phyloP scores from a whole-genome alignment of 208 protist species.

The Trypanosoma boissoni region DNA sequence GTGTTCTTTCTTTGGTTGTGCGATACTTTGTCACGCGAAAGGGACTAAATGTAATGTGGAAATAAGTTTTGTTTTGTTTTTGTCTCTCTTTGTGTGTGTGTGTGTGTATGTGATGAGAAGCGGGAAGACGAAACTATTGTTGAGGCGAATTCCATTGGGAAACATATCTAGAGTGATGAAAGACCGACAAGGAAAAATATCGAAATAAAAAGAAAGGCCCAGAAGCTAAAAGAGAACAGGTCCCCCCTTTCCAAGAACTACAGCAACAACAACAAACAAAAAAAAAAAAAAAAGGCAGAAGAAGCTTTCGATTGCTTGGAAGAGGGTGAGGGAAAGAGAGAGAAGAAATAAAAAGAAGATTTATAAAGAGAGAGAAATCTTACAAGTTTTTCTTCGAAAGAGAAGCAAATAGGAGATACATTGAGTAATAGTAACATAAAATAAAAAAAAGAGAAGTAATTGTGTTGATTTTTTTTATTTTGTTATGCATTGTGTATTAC shows the following conservation, averaged over 20 bases:
- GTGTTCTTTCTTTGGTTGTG: constrained; percentile 49
- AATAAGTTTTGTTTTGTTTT: constrained; percentile 39
- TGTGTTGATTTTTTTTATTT: not conserved
- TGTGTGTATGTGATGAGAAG: not conserved
- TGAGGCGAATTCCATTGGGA: no score
- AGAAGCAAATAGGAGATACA: constrained; percentile 5
- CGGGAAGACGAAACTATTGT: not conserved
- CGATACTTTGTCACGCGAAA: constrained; percentile 78
- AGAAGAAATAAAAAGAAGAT: not conserved
- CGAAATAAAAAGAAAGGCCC: no score
- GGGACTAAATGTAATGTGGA: constrained; percentile 60
- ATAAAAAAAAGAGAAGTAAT: not conserved
- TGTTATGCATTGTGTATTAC: constrained; percentile 2
- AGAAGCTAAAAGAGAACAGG: no score
- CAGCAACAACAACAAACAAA: constrained; percentile 5
- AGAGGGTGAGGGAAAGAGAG: not conserved
- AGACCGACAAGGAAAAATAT: not conserved
- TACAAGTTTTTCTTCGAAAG: not conserved
- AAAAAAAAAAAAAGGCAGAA: constrained; percentile 20
- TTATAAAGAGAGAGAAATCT: not conserved
- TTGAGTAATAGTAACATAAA: not conserved
- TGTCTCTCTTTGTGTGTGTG: not conserved
- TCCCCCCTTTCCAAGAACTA: no score
- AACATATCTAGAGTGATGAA: not conserved
- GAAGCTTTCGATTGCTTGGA: not conserved